Conservation (phyloP, 768 basidiomycete genomes). For the Collybia nuda region DNA sequence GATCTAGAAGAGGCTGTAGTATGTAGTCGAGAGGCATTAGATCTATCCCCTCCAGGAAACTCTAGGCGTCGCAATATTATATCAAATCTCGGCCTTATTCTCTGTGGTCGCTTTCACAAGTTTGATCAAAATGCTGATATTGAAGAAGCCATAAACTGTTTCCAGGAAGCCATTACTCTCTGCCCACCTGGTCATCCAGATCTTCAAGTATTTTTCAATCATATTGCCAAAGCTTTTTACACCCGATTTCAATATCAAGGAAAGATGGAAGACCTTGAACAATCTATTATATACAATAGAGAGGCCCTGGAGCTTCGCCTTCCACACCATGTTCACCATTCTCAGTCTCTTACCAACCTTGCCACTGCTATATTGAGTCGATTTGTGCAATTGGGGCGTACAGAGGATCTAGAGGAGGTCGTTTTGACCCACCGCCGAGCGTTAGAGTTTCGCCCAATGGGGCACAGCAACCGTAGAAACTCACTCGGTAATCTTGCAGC, state of each 20-base stretch:
- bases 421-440: neutral
- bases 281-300: neutral
- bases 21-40: neutral
- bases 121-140: neutral
- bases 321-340: conserved; percentile 7
- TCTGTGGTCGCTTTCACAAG: neutral
- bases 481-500: neutral
- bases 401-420: neutral
- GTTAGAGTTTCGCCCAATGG: conserved; percentile 1
- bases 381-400: neutral
- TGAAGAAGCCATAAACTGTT: neutral
- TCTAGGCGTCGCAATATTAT: neutral
- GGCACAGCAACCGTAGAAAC: conserved; percentile 1
- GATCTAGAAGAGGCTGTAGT: neutral
- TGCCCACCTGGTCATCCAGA: neutral
- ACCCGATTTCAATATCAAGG: conserved; percentile 13
- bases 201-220: neutral
- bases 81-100: neutral
- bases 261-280: conserved; percentile 4
- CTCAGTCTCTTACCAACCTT: conserved; percentile 7
- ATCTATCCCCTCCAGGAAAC: neutral
- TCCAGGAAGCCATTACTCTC: neutral
- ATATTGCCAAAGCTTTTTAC: conserved; percentile 18
- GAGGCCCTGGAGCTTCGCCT: conserved; percentile 9
- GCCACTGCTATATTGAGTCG: conserved; percentile 6